These are phyloP conservation scores for Litsea cubeba DNA, from an alignment of 164 flowering plant genomes.

Conservation along the genomic window DNA sequence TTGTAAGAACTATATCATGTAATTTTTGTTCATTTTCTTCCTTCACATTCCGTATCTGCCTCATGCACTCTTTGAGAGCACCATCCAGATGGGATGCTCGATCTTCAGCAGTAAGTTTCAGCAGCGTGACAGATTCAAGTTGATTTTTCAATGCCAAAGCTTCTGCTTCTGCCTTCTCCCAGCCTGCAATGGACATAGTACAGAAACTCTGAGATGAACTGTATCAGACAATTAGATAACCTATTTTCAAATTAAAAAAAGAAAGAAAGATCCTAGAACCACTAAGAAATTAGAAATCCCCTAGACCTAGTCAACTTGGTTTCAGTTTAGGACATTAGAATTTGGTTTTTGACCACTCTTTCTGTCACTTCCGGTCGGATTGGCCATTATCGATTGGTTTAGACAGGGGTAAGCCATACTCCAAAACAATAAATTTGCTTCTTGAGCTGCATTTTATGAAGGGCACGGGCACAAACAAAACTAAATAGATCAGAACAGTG, in stretches of 20 bases:
- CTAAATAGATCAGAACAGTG: background rate
- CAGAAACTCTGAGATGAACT: background rate
- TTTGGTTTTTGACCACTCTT: background rate
- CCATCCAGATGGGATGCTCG: slow-evolving; percentile 90
- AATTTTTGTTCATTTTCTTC: slow-evolving; percentile 87
- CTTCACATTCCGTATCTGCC: slow-evolving; percentile 82
- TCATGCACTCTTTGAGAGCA: slow-evolving; percentile 98
- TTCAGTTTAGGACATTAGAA: background rate
- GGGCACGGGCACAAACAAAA: background rate
- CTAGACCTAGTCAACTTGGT: background rate
- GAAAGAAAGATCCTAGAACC: background rate
- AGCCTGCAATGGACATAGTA: slow-evolving; percentile 46
- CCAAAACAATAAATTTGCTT: background rate
- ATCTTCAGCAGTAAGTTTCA: slow-evolving; percentile 87
- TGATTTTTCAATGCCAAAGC: slow-evolving; percentile 76
- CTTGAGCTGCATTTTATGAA: slow-evolving; percentile 3
- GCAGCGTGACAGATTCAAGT: slow-evolving; percentile 79
- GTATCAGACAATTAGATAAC: background rate
- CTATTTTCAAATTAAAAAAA: background rate
- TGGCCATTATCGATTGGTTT: background rate
- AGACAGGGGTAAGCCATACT: background rate
- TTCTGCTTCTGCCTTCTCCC: slow-evolving; percentile 99
- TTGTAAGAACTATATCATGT: slow-evolving; percentile 59
- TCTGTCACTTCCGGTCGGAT: too few relatives aligned
- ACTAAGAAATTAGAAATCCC: background rate